Evolutionary conservation across 192 early-diverging fungal genomes (phyloP).

Genomic region (Dimargaris xerosporica): DNA sequence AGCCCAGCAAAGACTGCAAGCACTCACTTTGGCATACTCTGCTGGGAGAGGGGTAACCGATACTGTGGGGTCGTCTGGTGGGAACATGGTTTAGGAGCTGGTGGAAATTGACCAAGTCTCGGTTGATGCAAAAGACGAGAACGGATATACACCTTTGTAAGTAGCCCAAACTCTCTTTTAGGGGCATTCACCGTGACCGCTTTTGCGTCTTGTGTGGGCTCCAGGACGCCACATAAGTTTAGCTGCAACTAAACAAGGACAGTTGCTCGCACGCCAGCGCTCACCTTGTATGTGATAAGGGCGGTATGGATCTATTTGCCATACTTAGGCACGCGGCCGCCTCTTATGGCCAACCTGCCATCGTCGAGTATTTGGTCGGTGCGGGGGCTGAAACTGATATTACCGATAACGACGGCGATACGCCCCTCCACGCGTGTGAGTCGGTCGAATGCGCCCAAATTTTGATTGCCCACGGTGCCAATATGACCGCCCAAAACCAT

Average conservation of each 20-base stretch:
- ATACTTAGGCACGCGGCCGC: slow-evolving; percentile 39
- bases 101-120: slow-evolving; percentile 30
- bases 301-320: background rate
- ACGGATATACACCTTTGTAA: slow-evolving; percentile 70
- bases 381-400: slow-evolving; percentile 52
- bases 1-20: background rate
- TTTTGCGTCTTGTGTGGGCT: slow-evolving; percentile 28
- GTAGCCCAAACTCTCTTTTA: background rate
- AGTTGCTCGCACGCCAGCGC: background rate
- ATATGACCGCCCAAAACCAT: slow-evolving; percentile 39
- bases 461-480: slow-evolving; percentile 54
- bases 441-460: slow-evolving; percentile 47
- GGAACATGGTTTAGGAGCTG: slow-evolving; percentile 23
- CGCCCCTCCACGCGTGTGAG: slow-evolving; percentile 62
- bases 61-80: background rate
- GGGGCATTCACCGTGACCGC: background rate
- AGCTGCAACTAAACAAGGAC: background rate
- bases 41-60: background rate
- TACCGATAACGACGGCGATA: slow-evolving; percentile 64
- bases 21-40: background rate
- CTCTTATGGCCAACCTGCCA: slow-evolving; percentile 50
- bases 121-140: slow-evolving; percentile 53
- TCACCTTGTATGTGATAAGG: background rate
- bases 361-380: slow-evolving; percentile 48
- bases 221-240: background rate